Base-by-base conservation (phyloP, 805 yeast species). In the Metschnikowia anglica region DNA sequence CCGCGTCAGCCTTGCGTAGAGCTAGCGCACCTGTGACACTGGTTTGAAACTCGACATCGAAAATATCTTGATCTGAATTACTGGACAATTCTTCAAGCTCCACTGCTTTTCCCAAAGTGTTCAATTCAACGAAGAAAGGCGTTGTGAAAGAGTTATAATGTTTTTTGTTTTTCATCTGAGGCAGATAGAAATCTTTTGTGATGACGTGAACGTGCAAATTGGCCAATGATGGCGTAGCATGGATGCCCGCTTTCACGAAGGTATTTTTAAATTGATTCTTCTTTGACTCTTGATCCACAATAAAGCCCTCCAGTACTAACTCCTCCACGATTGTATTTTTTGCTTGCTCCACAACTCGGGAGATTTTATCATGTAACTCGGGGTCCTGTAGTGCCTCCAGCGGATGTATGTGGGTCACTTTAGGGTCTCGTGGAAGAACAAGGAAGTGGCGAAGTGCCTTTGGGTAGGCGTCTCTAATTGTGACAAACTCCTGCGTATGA, bases 101-200 rank as follows among this genome's bases (percentile, higher is more conserved):
- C 2, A 11, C 12, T 10, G 11, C 13, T 7, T 21, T 17, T n/a
- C 25, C 24, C 16, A 29, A 30, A 2, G 59, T 13, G 65, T 67
- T 72, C 58, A 82, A 78, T 0, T 66, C 63, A 1, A 85, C 78
- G 44, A 86, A 85, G 56, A 87, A 87, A 0, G 54, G 52, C 0
- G 89, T 78, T 16, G 70, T 80, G 62, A 87, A 87, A 3, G 89
- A 81, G 55, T 81, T 81, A 60, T 79, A 86, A 60, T 87, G 95
- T 42, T 70, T 73, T 46, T 73, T 77, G 51, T 79, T 68, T 58
- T 85, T 86, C 64, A 86, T 43, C 19, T 68, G 54, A 0, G 63
- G 63, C 8, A 85, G 77, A 49, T 67, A 54, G 54, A 83, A 74
- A 60, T 87, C 95, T 37, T 65, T 68, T 0, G 89, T 80, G 36